Conservation (phyloP, 2,329 filamentous ascomycete genomes). For the Chrysoporthe austroafricana region DNA sequence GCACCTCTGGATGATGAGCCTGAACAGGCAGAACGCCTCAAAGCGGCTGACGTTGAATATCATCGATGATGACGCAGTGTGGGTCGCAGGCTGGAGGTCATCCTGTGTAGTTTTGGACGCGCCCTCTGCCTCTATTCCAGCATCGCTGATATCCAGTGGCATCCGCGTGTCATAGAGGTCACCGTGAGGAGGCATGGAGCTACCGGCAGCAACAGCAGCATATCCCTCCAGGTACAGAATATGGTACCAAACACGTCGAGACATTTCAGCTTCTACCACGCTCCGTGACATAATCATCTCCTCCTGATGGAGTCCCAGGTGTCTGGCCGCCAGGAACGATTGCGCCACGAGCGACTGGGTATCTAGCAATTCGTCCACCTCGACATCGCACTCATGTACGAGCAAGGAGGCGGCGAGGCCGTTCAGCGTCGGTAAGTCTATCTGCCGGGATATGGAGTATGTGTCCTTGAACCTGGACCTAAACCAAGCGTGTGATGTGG, state of each 20-base stretch:
- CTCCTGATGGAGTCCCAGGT: not conserved
- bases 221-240: not conserved
- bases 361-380: slow-evolving; percentile 1
- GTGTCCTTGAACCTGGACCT: not conserved
- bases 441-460: not conserved
- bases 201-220: not conserved
- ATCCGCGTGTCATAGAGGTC: not conserved
- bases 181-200: not conserved
- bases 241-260: slow-evolving; percentile 4
- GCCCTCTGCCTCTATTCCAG: not conserved
- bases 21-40: not conserved
- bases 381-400: not conserved
- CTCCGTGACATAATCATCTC: not conserved
- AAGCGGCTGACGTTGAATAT: not conserved
- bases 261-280: slow-evolving; percentile 3
- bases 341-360: not conserved
- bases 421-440: not conserved
- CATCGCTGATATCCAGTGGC: not conserved
- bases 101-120: too few species aligned
- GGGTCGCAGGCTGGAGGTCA: not conserved
- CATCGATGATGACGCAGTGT: not conserved
- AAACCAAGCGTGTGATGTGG: not conserved
- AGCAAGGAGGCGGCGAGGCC: slow-evolving; percentile 1
- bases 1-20: not conserved
- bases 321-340: not conserved